Conservation (phyloP, 176 grass and related monocot genomes). For the Phoenix dactylifera region DNA sequence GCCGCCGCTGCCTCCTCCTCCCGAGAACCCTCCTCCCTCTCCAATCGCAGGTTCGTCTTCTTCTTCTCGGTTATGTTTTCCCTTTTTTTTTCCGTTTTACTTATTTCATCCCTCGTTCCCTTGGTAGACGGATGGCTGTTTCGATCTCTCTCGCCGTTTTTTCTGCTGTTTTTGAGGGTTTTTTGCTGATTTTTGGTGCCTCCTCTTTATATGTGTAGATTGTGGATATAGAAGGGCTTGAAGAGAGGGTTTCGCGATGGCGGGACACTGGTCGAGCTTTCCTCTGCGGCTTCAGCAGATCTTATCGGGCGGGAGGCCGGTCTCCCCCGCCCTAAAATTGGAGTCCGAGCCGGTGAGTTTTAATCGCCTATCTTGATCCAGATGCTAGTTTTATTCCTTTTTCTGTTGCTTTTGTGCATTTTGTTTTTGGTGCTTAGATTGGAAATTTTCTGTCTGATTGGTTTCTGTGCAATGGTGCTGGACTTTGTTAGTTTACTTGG, state of each 20-base stretch:
- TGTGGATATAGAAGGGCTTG: conserved; percentile 38
- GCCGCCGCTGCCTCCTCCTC: neutral
- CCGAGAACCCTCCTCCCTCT: conserved; percentile 17
- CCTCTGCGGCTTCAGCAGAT: conserved; percentile 93
- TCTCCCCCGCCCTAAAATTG: conserved; percentile 70
- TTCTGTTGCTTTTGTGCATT: neutral
- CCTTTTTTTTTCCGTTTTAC: too few species aligned
- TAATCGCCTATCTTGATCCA: too few species aligned
- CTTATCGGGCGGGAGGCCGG: conserved; percentile 56
- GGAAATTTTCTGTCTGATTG: too few species aligned
- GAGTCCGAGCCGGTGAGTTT: conserved; percentile 77
- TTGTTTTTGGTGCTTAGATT: neutral
- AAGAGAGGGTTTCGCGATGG: conserved; percentile 47
- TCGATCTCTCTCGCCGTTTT: conserved; percentile 7
- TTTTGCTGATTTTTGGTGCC: neutral
- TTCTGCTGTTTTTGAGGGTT: conserved; percentile 39
- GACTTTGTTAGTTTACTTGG: too few species aligned
- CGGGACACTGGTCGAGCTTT: conserved; percentile 71
- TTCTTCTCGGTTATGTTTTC: neutral
- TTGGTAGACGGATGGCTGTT: neutral
- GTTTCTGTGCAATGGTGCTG: too few species aligned
- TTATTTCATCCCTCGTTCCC: neutral
- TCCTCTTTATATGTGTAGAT: conserved; percentile 6
- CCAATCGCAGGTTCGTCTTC: conserved; percentile 1
- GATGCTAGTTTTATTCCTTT: neutral